A percentile compares a stretch with the other conserved stretches of the same genome.
Conservation (phyloP, 2,329 filamentous ascomycete species). For the Colletotrichum spaethianum region DNA sequence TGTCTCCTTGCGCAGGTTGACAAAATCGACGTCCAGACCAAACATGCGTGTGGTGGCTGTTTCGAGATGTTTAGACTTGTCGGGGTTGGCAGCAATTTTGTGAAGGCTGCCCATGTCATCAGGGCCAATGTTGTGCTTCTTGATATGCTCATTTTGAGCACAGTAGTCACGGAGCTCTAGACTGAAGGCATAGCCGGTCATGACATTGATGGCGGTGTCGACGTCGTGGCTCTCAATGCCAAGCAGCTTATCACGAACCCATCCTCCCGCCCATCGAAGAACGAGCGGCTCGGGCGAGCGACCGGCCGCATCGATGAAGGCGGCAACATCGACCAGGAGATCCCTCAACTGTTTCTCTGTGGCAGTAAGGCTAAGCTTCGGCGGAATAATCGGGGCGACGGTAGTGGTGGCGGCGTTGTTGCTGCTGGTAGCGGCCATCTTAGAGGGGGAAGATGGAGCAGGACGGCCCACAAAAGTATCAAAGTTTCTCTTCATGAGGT, state of each 20-base stretch:
- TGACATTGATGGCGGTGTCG: conserved; percentile 86
- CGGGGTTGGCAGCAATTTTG: conserved; percentile 92
- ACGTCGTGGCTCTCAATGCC: conserved; percentile 83
- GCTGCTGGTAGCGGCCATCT: conserved; percentile 41
- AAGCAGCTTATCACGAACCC: conserved; percentile 89
- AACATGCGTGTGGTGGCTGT: conserved; percentile 90
- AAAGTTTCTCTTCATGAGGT: conserved; percentile 41
- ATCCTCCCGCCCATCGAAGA: conserved; percentile 86
- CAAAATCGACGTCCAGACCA: conserved; percentile 91
- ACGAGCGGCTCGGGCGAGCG: conserved; percentile 69
- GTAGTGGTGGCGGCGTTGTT: not conserved
- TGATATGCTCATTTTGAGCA: conserved; percentile 69
- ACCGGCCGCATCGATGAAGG: conserved; percentile 71
- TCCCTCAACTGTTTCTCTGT: conserved; percentile 80
- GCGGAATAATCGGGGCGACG: conserved; percentile 3
- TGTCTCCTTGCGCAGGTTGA: conserved; percentile 93
- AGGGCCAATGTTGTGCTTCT: conserved; percentile 70
- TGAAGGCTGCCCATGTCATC: conserved; percentile 82
- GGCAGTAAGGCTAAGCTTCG: conserved; percentile 71
- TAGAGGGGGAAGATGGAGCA: conserved; percentile 11
- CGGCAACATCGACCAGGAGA: conserved; percentile 87
- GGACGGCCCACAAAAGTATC: conserved; percentile 32
- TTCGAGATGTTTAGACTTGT: conserved; percentile 96
- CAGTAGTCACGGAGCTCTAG: conserved; percentile 78
- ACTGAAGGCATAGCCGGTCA: conserved; percentile 87